Conservation (phyloP, 2,329 filamentous ascomycete genomes). For the Colletotrichum sansevieriae region DNA sequence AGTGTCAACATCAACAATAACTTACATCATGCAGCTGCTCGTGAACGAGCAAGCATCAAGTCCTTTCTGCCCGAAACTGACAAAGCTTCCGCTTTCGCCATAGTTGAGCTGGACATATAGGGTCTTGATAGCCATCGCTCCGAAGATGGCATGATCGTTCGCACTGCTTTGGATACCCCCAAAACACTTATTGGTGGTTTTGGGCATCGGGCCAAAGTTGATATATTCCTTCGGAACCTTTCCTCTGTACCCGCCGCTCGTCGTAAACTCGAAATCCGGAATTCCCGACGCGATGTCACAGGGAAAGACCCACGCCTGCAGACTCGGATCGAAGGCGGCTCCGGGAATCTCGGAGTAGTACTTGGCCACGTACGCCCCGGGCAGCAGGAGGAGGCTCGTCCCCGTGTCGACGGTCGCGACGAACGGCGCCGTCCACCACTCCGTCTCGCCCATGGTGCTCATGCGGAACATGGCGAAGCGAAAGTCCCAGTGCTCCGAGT, state of each 20-base stretch:
- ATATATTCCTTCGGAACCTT: constrained; percentile 68
- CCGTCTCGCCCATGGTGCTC: constrained; percentile 46
- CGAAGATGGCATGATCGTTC: constrained; percentile 74
- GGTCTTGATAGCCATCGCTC: constrained; percentile 84
- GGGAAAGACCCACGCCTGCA: constrained; percentile 68
- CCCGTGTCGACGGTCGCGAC: constrained; percentile 76
- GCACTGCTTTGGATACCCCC: constrained; percentile 78
- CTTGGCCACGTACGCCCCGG: constrained; percentile 64
- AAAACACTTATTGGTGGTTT: constrained; percentile 71
- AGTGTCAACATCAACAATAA: not conserved
- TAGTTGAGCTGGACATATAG: constrained; percentile 66
- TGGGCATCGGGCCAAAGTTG: constrained; percentile 65
- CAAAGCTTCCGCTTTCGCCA: constrained; percentile 18
- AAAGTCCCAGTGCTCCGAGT: constrained; percentile 62
- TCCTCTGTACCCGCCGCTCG: constrained; percentile 62
- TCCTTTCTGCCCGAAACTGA: constrained; percentile 33
- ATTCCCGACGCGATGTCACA: constrained; percentile 66
- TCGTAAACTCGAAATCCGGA: constrained; percentile 68
- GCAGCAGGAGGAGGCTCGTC: constrained; percentile 74
- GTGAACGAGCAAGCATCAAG: constrained; percentile 32
- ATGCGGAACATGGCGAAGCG: constrained; percentile 59
- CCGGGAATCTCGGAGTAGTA: constrained; percentile 71
- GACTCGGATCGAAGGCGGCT: constrained; percentile 60
- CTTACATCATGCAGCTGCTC: constrained; percentile 6
- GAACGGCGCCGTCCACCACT: constrained; percentile 53